Evolutionary conservation across 345 rosid species (phyloP).

Genomic region (Moricandia moricandioides): DNA sequence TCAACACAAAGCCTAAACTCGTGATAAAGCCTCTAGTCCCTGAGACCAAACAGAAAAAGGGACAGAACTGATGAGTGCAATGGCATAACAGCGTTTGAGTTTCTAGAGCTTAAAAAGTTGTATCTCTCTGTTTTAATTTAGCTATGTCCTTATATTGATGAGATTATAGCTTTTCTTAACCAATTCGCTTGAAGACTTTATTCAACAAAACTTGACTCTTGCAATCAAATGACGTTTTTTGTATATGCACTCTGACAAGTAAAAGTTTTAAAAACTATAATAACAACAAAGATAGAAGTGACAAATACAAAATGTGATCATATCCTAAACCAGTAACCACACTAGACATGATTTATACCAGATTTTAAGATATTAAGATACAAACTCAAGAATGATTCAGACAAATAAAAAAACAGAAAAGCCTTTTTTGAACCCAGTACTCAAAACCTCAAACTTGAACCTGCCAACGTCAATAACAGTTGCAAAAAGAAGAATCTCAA

Average conservation of each 20-base stretch:
- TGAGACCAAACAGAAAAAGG: constrained; percentile 44
- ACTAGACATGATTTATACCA: constrained; percentile 22
- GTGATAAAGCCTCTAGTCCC: constrained; percentile 66
- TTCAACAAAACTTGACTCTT: background rate
- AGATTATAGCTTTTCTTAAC: constrained; percentile 62
- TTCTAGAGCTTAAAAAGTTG: constrained; percentile 7
- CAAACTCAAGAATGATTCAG: constrained; percentile 28
- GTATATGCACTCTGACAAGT: constrained; percentile 15
- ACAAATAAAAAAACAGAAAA: constrained; percentile 11
- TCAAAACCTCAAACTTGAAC: constrained; percentile 35
- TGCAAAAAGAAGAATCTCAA: constrained; percentile 28
- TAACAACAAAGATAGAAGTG: constrained; percentile 1
- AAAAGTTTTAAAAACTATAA: background rate
- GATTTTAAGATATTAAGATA: constrained; percentile 14
- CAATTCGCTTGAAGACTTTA: constrained; percentile 47
- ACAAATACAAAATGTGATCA: constrained; percentile 19
- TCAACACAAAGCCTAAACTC: constrained; percentile 77
- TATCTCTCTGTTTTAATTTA: constrained; percentile 13
- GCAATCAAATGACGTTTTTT: constrained; percentile 18
- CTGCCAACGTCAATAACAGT: constrained; percentile 30
- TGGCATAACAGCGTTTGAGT: background rate
- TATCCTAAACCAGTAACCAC: constrained; percentile 34
- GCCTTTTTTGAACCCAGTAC: constrained; percentile 27
- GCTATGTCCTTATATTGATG: background rate
- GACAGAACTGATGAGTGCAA: constrained; percentile 14